These are phyloP conservation scores for Avena eriantha DNA, from an alignment of 176 grass and related monocot genomes.

Conservation along the genomic window DNA sequence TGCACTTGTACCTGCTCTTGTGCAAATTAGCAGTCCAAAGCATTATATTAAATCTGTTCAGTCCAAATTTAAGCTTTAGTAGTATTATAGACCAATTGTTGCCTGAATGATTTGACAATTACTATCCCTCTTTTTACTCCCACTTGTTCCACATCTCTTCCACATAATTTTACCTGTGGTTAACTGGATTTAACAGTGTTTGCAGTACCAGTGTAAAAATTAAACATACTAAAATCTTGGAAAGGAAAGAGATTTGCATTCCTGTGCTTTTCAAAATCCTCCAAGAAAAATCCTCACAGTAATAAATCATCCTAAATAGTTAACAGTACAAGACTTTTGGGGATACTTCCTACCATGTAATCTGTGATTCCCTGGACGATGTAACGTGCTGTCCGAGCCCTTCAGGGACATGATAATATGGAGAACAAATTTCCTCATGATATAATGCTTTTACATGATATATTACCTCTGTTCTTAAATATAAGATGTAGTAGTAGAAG, in stretches of 20 bases:
- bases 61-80: not conserved
- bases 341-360: slow-evolving; percentile 41
- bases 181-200: not conserved
- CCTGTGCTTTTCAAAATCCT: not conserved
- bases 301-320: not conserved
- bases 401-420: slow-evolving; percentile 46
- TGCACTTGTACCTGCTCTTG: slow-evolving; percentile 30
- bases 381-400: slow-evolving; percentile 29
- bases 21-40: not conserved
- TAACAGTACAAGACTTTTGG: not conserved
- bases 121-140: not conserved
- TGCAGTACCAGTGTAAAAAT: not conserved
- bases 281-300: not conserved
- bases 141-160: not conserved
- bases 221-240: slow-evolving; percentile 3
- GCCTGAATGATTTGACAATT: not conserved
- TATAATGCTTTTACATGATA: not conserved
- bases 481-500: not conserved
- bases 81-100: not conserved
- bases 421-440: not conserved
- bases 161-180: not conserved
- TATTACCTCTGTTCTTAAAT: too few species aligned
- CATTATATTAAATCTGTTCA: not conserved
- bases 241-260: not conserved
- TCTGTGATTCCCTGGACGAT: slow-evolving; percentile 30